phyloP scores from a whole-genome alignment of 495 filamentous ascomycete species.

The Hyphodiscus hymeniophilus region DNA sequence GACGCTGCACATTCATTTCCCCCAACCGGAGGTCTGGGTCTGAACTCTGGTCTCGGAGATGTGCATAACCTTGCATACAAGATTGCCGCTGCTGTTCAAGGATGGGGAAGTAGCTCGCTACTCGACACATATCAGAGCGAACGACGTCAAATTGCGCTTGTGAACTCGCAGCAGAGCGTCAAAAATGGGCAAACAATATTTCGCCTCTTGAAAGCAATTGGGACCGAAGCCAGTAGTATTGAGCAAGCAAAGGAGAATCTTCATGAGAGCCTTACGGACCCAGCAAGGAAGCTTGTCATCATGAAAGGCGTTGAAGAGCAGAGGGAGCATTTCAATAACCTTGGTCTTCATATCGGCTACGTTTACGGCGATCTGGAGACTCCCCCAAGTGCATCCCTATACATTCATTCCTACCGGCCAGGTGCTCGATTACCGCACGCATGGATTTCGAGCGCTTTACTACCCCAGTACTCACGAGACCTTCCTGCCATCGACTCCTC shows the following conservation, averaged over 20 bases:
- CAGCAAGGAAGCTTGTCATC: conserved; percentile 18
- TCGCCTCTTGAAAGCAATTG: conserved; percentile 25
- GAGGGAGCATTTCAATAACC: conserved; percentile 32
- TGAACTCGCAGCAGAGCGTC: conserved; percentile 29
- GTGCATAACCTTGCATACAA: conserved; percentile 44
- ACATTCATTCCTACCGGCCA: conserved; percentile 17
- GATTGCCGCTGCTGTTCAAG: conserved; percentile 21
- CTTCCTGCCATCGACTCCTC: conserved; percentile 24
- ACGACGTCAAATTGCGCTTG: conserved; percentile 27
- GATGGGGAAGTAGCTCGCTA: conserved; percentile 16
- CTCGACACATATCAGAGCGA: conserved; percentile 28
- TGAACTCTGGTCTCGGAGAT: conserved; percentile 41
- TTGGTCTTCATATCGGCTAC: conserved; percentile 31
- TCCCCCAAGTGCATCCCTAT: conserved; percentile 24
- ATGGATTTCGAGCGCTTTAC: conserved; percentile 18
- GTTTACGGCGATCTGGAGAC: conserved; percentile 25
- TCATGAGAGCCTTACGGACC: conserved; percentile 23
- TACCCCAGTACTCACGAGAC: no score
- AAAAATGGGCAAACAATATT: conserved; percentile 33
- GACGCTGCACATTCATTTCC: conserved; percentile 39
- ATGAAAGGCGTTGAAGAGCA: conserved; percentile 28
- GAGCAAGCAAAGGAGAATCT: conserved; percentile 23
- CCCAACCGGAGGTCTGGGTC: conserved; percentile 37
- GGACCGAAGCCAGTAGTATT: conserved; percentile 24
- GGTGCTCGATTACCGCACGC: conserved; percentile 30